Percentiles rank a stretch among this genome's conserved stretches.
Conservation (phyloP, 2,329 filamentous ascomycete genomes). For the Aspergillus texensis region DNA sequence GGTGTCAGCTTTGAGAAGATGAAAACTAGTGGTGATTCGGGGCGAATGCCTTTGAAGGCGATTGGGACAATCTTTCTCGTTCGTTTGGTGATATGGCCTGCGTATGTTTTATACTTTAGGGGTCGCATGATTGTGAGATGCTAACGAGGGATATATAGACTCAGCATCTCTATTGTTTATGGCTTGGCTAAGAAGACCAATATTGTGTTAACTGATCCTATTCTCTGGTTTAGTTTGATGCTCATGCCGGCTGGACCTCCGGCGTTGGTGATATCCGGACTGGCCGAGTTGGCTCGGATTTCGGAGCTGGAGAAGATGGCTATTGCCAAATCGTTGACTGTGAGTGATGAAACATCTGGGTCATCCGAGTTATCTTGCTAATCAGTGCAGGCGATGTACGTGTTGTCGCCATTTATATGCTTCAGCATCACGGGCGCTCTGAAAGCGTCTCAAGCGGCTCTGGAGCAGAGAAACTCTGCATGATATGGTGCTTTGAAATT, state of each 20-base stretch:
- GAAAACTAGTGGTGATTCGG: conserved; percentile 39
- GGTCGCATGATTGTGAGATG: not conserved
- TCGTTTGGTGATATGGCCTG: conserved; percentile 65
- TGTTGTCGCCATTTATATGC: conserved; percentile 33
- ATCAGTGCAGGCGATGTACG: conserved; percentile 32
- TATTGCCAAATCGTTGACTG: conserved; percentile 56
- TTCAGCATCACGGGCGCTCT: conserved; percentile 36
- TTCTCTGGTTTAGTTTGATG: conserved; percentile 69
- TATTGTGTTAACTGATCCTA: conserved; percentile 59
- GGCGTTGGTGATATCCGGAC: conserved; percentile 55
- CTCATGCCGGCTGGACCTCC: conserved; percentile 60
- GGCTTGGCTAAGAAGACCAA: conserved; percentile 55
- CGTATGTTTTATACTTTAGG: conserved; percentile 26
- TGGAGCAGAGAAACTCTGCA: conserved; percentile 7
- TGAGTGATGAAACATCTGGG: conserved; percentile 26
- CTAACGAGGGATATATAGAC: conserved; percentile 21
- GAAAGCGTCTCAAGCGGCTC: conserved; percentile 32
- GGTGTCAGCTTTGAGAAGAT: conserved; percentile 55
- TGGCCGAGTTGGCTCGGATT: conserved; percentile 52
- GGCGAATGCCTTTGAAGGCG: conserved; percentile 44
- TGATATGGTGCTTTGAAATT: not conserved
- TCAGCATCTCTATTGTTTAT: conserved; percentile 60
- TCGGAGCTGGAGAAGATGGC: conserved; percentile 54
- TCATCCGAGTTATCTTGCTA: not conserved
- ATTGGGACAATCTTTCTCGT: conserved; percentile 55